Evolutionary conservation across 331 rosid species (phyloP).

Genomic region (Quercus lobata): DNA sequence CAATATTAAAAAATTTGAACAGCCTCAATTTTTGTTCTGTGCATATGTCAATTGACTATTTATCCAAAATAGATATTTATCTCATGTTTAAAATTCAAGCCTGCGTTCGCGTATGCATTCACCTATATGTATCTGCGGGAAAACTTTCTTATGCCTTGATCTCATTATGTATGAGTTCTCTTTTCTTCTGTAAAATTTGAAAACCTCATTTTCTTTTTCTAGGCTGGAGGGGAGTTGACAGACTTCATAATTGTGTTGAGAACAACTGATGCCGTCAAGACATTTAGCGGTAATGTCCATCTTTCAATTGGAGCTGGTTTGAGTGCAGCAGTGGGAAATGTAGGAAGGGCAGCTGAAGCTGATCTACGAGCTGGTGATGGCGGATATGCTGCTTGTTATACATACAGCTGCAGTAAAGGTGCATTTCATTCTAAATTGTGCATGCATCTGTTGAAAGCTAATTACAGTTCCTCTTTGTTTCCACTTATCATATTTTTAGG

Average conservation of each 20-base stretch:
- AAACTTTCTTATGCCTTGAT: not conserved
- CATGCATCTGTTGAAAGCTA: not conserved
- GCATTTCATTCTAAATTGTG: not conserved
- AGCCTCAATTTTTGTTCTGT: not conserved
- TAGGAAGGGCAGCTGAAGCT: slow-evolving; percentile 92
- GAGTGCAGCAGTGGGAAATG: slow-evolving; percentile 89
- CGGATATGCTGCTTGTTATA: slow-evolving; percentile 91
- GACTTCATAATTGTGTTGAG: slow-evolving; percentile 89
- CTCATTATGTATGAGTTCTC: not conserved
- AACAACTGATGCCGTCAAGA: slow-evolving; percentile 77
- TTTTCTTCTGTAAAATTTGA: slow-evolving; percentile 4
- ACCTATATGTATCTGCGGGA: not conserved
- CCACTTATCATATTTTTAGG: not conserved
- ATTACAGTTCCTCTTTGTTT: not conserved
- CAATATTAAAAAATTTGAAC: not conserved
- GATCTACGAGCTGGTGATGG: slow-evolving; percentile 96
- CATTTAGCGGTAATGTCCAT: slow-evolving; percentile 77
- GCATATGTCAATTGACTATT: not conserved
- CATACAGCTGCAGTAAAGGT: slow-evolving; percentile 99
- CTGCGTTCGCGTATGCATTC: too few relatives aligned
- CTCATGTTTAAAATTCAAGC: not conserved
- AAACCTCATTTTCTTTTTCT: not conserved
- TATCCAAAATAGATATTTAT: not conserved
- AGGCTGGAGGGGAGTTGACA: slow-evolving; percentile 98
- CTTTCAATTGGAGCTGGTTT: slow-evolving; percentile 92